Evolutionary conservation across 2,329 filamentous ascomycete species (phyloP).

Genomic region (Penicillium sp.): DNA sequence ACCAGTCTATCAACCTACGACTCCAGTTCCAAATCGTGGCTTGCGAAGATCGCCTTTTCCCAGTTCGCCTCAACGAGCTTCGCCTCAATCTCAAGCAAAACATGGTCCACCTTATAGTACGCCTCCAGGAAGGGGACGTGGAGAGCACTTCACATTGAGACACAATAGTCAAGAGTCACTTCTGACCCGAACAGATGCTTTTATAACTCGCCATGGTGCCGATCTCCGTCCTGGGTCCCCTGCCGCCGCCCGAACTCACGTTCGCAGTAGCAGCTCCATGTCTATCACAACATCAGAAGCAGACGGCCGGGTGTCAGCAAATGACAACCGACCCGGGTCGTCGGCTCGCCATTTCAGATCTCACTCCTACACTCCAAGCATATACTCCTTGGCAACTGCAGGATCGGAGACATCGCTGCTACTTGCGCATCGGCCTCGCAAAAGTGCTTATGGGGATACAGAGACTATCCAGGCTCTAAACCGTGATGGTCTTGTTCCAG

Average conservation of each 20-base stretch:
- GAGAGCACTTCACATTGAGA: constrained; percentile 38
- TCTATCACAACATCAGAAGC: constrained; percentile 45
- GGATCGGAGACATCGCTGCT: constrained; percentile 49
- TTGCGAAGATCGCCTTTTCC: constrained; percentile 31
- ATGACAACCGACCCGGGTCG: constrained; percentile 32
- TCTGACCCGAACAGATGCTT: constrained; percentile 45
- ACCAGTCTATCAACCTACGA: constrained; percentile 13
- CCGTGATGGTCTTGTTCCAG: constrained; percentile 46
- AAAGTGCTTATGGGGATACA: constrained; percentile 49
- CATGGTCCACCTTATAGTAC: constrained; percentile 17
- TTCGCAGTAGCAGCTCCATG: constrained; percentile 46
- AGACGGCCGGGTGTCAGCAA: constrained; percentile 36
- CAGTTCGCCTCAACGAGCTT: constrained; percentile 22
- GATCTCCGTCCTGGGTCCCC: constrained; percentile 42
- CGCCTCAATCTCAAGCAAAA: constrained; percentile 24
- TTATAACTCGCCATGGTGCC: constrained; percentile 40
- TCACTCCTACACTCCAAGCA: constrained; percentile 45
- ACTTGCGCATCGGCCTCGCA: constrained; percentile 43
- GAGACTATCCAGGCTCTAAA: constrained; percentile 46
- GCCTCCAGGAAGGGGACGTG: constrained; percentile 16
- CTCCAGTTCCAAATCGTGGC: constrained; percentile 31
- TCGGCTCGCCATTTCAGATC: constrained; percentile 34
- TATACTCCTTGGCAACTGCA: constrained; percentile 48
- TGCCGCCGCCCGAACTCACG: constrained; percentile 40
- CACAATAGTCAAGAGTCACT: constrained; percentile 44